Evolutionary conservation across 2,329 filamentous ascomycete genomes (phyloP).

Genomic region (Cladophialophora yegresii): DNA sequence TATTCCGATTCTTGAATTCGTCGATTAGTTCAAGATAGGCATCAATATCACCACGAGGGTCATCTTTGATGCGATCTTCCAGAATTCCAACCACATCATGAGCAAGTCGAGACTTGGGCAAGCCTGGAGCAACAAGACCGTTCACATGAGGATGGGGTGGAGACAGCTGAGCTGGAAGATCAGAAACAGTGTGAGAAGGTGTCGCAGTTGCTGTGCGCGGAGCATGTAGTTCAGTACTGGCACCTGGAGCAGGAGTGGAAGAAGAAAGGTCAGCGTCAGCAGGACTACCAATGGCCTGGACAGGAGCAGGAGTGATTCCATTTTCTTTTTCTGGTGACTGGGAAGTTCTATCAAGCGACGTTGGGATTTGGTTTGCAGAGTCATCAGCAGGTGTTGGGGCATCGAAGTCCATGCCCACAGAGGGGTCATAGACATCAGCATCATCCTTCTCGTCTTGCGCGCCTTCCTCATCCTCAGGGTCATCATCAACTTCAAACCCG

Average conservation of each 20-base stretch:
- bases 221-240: conserved; percentile 51
- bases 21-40: conserved; percentile 87
- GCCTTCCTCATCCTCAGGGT: conserved; percentile 54
- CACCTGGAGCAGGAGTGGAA: conserved; percentile 50
- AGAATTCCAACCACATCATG: conserved; percentile 76
- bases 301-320: conserved; percentile 41
- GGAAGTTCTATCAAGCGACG: conserved; percentile 45
- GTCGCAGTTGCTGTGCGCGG: conserved; percentile 43
- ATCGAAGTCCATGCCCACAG: conserved; percentile 33
- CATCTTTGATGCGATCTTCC: conserved; percentile 88
- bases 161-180: conserved; percentile 32
- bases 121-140: conserved; percentile 38
- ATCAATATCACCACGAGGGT: conserved; percentile 87
- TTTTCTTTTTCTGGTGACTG: conserved; percentile 64
- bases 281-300: conserved; percentile 57
- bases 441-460: conserved; percentile 35
- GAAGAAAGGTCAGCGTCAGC: conserved; percentile 41
- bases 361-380: conserved; percentile 20
- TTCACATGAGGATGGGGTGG: conserved; percentile 33
- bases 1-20: conserved; percentile 78
- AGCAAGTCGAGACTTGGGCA: conserved; percentile 59
- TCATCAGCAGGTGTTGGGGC: conserved; percentile 31
- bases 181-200: conserved; percentile 45
- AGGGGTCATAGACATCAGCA: conserved; percentile 38
- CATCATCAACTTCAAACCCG: conserved; percentile 65